phyloP scores from a whole-genome alignment of 768 basidiomycete species.

The Pholiota molesta region DNA sequence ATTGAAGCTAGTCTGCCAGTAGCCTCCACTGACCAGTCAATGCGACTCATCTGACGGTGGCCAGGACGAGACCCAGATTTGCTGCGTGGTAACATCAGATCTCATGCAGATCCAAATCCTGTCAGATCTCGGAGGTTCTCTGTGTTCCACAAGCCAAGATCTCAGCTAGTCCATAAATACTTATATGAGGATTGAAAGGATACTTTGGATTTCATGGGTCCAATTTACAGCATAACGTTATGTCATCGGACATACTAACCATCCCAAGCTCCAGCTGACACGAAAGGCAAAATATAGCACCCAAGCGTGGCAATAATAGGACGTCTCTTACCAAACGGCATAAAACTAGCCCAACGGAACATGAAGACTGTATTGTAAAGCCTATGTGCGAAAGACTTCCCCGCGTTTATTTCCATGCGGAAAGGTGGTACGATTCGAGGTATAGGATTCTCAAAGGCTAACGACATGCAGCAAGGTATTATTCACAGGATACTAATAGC shows the following conservation, averaged over 20 bases:
- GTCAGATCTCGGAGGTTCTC: neutral
- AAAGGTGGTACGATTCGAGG: neutral
- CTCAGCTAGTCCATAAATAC: neutral
- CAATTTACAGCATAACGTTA: neutral
- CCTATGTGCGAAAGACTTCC: too few relatives aligned
- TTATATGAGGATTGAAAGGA: neutral
- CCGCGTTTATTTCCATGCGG: neutral
- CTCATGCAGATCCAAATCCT: neutral
- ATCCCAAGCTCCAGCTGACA: neutral
- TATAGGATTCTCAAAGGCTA: neutral
- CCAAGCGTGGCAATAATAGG: neutral
- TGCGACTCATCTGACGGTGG: neutral
- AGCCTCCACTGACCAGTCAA: neutral
- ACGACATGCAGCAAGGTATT: neutral
- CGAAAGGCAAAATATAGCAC: neutral
- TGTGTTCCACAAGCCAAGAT: neutral
- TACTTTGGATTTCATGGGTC: neutral
- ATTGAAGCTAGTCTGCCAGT: neutral
- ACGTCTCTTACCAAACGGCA: too few relatives aligned
- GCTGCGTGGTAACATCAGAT: neutral
- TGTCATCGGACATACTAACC: neutral
- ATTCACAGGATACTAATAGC: neutral
- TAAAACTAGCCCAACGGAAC: too few relatives aligned
- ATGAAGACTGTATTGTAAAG: too few relatives aligned
- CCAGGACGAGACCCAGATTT: neutral